phyloP scores from a whole-genome alignment of 176 grass and related monocot species.

The Tillandsia fasciculata region DNA sequence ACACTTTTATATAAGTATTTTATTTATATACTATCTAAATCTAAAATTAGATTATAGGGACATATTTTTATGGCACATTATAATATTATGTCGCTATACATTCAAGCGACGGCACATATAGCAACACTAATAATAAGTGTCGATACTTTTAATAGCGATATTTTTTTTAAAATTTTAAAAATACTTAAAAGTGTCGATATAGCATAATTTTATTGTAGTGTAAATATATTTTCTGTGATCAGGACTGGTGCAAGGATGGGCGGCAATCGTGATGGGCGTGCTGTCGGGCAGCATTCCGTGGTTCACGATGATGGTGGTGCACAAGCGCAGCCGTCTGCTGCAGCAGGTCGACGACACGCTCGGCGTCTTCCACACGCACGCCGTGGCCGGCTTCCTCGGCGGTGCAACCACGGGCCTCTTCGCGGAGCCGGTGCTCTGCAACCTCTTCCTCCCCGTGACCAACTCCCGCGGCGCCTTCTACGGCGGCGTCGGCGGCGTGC shows the following conservation, averaged over 20 bases:
- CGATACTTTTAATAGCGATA: no score
- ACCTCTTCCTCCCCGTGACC: slow-evolving; percentile 56
- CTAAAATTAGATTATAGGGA: no score
- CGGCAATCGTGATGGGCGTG: slow-evolving; percentile 77
- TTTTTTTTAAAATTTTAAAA: no score
- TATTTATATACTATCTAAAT: no score
- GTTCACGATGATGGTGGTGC: slow-evolving; percentile 99
- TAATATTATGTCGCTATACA: no score
- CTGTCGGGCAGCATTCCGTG: slow-evolving; percentile 86
- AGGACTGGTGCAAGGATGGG: slow-evolving; percentile 88
- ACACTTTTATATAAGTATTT: no score
- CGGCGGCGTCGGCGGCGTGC: slow-evolving; percentile 43
- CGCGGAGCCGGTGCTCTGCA: slow-evolving; percentile 59
- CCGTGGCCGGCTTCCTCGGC: slow-evolving; percentile 77
- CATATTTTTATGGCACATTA: no score
- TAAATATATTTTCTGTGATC: not conserved
- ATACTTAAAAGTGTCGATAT: no score
- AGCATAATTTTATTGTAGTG: no score
- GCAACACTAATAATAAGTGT: no score
- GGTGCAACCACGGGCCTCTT: slow-evolving; percentile 76
- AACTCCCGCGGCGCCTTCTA: slow-evolving; percentile 78
- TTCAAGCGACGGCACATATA: no score
- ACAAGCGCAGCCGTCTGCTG: slow-evolving; percentile 66
- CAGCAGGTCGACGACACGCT: slow-evolving; percentile 87
- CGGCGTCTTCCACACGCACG: slow-evolving; percentile 94